phyloP scores from a whole-genome alignment of 2,329 filamentous ascomycete species.

The Nemania bipapillata region DNA sequence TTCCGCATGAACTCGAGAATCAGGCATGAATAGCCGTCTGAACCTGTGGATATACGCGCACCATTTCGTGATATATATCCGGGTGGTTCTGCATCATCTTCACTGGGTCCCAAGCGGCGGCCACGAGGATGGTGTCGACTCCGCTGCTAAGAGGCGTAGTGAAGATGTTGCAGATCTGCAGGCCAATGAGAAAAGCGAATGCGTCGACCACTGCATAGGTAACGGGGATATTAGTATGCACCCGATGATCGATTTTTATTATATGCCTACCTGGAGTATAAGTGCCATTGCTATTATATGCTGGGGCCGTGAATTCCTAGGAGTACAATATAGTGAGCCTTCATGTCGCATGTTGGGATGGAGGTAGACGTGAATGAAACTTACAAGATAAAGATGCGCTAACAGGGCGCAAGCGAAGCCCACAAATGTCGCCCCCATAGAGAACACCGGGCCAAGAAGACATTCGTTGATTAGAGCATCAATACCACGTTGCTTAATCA shows the following conservation, averaged over 20 bases:
- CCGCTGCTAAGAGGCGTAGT: slow-evolving; percentile 87
- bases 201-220: slow-evolving; percentile 46
- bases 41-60: slow-evolving; percentile 83
- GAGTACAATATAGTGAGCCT: slow-evolving; percentile 15
- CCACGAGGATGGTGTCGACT: slow-evolving; percentile 92
- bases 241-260: neutral
- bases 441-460: slow-evolving; percentile 75
- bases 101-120: slow-evolving; percentile 73
- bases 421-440: slow-evolving; percentile 73
- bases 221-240: slow-evolving; percentile 8
- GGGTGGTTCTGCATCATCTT: slow-evolving; percentile 83
- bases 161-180: slow-evolving; percentile 90
- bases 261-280: slow-evolving; percentile 46
- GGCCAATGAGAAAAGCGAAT: slow-evolving; percentile 81
- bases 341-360: neutral
- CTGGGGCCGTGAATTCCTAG: slow-evolving; percentile 45
- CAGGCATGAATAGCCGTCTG: slow-evolving; percentile 79
- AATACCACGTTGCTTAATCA: slow-evolving; percentile 92
- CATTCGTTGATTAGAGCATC: slow-evolving; percentile 92
- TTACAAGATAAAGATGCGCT: slow-evolving; percentile 85
- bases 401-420: slow-evolving; percentile 83
- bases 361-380: slow-evolving; percentile 76
- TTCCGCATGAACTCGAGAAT: neutral
- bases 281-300: slow-evolving; percentile 44
- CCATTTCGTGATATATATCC: slow-evolving; percentile 81